phyloP scores from a whole-genome alignment of 1,284 basidiomycete species.

The Pyrrhoderma lamaoense region DNA sequence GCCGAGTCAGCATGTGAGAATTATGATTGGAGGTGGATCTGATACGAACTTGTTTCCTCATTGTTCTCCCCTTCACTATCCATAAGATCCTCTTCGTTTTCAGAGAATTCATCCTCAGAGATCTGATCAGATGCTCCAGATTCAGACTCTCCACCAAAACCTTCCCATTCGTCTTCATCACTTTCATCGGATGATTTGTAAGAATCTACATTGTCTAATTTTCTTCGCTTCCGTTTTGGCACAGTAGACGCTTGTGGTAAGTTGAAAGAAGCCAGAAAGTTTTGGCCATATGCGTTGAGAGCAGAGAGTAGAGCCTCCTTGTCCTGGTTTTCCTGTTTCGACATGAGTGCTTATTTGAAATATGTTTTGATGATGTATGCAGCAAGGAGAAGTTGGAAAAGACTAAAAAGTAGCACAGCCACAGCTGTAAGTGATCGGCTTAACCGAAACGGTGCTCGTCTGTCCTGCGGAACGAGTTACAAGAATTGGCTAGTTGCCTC shows the following conservation, averaged over 20 bases:
- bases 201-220: conserved; percentile 8
- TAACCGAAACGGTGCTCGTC: not conserved
- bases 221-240: conserved; percentile 26
- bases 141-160: conserved; percentile 18
- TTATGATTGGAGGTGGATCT: not conserved
- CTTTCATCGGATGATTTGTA: conserved; percentile 8
- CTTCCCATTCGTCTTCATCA: conserved; percentile 32
- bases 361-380: not conserved
- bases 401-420: conserved; percentile 12
- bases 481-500: no score
- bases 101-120: conserved; percentile 17
- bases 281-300: conserved; percentile 58
- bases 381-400: no score
- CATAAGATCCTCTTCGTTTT: conserved; percentile 1
- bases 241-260: conserved; percentile 22
- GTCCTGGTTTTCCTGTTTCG: conserved; percentile 5
- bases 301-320: conserved; percentile 39
- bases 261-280: conserved; percentile 51
- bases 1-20: not conserved
- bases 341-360: not conserved
- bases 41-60: conserved; percentile 15
- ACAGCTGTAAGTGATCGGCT: conserved; percentile 1
- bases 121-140: conserved; percentile 7
- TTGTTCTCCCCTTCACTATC: conserved; percentile 16
- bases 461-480: no score